phyloP scores from a whole-genome alignment of 495 filamentous ascomycete genomes.

The Chaetomium tenue region DNA sequence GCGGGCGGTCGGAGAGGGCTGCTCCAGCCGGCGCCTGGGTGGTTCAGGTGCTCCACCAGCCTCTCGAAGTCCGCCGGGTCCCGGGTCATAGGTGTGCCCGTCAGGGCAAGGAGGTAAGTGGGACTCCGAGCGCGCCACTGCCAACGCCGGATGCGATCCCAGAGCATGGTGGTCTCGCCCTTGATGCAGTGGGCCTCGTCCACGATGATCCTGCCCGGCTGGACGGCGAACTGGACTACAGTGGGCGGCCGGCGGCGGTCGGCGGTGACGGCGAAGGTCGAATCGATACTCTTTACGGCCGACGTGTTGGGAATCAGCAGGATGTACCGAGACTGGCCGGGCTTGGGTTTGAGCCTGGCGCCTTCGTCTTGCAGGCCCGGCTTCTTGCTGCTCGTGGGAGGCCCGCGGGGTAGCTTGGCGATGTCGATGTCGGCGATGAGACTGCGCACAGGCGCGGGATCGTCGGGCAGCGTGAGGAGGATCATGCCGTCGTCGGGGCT shows the following conservation, averaged over 20 bases:
- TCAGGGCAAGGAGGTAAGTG: conserved; percentile 3
- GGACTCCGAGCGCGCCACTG: conserved; percentile 3
- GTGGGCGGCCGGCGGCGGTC: neutral
- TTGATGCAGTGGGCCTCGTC: conserved; percentile 11
- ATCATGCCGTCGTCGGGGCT: conserved; percentile 1
- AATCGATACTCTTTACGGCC: conserved; percentile 4
- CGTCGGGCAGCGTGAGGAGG: conserved; percentile 2
- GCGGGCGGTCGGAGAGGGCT: conserved; percentile 9
- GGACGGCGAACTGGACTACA: conserved; percentile 8
- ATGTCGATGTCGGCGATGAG: conserved; percentile 11
- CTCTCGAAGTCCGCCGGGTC: conserved; percentile 3
- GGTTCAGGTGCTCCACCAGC: conserved; percentile 8
- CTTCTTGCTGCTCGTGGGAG: conserved; percentile 11
- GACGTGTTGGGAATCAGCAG: conserved; percentile 4
- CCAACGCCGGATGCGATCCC: conserved; percentile 5
- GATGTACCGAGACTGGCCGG: conserved; percentile 13
- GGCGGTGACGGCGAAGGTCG: conserved; percentile 1
- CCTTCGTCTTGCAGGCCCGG: conserved; percentile 8
- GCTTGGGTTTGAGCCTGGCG: conserved; percentile 7
- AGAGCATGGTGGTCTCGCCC: conserved; percentile 3
- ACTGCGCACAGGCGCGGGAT: neutral
- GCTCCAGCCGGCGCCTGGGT: conserved; percentile 9
- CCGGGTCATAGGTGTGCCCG: conserved; percentile 8
- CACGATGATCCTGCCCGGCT: conserved; percentile 6
- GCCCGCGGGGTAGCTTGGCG: conserved; percentile 4